These are phyloP conservation scores for Suillus subaureus DNA, from an alignment of 768 basidiomycete genomes.

Conservation along the genomic window DNA sequence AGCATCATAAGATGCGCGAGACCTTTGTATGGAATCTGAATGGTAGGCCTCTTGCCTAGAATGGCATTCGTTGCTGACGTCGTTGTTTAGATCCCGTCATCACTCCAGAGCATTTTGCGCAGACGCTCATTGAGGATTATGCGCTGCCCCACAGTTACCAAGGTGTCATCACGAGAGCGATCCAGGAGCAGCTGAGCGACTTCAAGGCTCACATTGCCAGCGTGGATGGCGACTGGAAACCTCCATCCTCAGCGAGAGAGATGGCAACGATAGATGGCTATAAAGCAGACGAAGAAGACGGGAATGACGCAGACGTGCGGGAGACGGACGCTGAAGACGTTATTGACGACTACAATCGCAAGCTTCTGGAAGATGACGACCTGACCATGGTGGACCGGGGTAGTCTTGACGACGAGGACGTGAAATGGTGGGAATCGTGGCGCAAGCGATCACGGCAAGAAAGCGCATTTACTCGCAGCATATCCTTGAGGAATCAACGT, in stretches of 20 bases:
- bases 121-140: conserved; percentile 91
- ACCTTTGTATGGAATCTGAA: conserved; percentile 97
- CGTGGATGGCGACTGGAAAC: conserved; percentile 48
- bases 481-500: conserved; percentile 33
- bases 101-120: conserved; percentile 88
- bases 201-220: conserved; percentile 67
- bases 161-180: conserved; percentile 70
- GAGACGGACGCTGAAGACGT: conserved; percentile 14
- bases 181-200: conserved; percentile 87
- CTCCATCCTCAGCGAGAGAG: conserved; percentile 22
- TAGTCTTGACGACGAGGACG: conserved; percentile 48
- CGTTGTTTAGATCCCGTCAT: conserved; percentile 73
- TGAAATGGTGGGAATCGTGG: conserved; percentile 75
- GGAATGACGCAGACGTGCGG: conserved; percentile 21
- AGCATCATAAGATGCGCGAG: conserved; percentile 91
- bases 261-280: conserved; percentile 24
- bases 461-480: conserved; percentile 27
- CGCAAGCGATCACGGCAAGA: conserved; percentile 48
- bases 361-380: conserved; percentile 27
- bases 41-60: conserved; percentile 52
- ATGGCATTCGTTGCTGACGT: conserved; percentile 1
- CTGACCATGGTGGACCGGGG: conserved; percentile 36
- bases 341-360: conserved; percentile 26
- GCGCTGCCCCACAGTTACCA: conserved; percentile 67
- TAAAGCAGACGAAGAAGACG: conserved; percentile 29